phyloP scores from a whole-genome alignment of 768 basidiomycete genomes.

The Hygrophorus pudorinus region DNA sequence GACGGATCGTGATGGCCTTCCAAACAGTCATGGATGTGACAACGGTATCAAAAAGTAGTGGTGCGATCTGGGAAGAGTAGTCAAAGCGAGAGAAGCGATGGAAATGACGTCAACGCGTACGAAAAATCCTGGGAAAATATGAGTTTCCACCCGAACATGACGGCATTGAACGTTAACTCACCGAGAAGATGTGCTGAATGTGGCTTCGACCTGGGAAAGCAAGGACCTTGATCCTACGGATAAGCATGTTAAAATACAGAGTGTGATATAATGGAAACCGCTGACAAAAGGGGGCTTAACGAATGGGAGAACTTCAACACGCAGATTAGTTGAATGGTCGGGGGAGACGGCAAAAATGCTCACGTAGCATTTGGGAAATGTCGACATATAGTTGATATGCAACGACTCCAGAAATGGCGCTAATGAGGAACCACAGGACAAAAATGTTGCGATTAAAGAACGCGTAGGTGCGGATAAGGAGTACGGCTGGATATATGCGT shows the following conservation, averaged over 20 bases:
- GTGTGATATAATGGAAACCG: not conserved
- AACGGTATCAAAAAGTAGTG: slow-evolving; percentile 71
- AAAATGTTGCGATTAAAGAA: slow-evolving; percentile 76
- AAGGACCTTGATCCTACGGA: slow-evolving; percentile 47
- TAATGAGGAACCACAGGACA: slow-evolving; percentile 52
- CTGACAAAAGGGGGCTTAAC: slow-evolving; percentile 50
- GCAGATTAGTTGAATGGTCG: slow-evolving; percentile 3
- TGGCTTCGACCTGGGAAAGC: slow-evolving; percentile 73
- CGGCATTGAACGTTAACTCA: slow-evolving; percentile 14
- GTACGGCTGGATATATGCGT: slow-evolving; percentile 41
- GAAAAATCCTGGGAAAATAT: slow-evolving; percentile 3
- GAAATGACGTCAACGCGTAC: slow-evolving; percentile 1
- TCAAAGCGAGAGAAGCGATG: too few relatives aligned
- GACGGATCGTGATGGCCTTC: slow-evolving; percentile 70
- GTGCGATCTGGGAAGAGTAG: slow-evolving; percentile 48
- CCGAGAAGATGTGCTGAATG: slow-evolving; percentile 78
- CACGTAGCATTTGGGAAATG: slow-evolving; percentile 68
- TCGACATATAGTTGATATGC: slow-evolving; percentile 78
- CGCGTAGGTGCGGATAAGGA: slow-evolving; percentile 77
- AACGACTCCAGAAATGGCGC: slow-evolving; percentile 61
- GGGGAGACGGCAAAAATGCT: slow-evolving; percentile 15
- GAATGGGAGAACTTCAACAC: slow-evolving; percentile 48
- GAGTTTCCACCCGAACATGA: not conserved
- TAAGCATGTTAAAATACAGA: not conserved
- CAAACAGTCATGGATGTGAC: slow-evolving; percentile 74